phyloP scores from a whole-genome alignment of 345 rosid species.

The Raphanus sativus region DNA sequence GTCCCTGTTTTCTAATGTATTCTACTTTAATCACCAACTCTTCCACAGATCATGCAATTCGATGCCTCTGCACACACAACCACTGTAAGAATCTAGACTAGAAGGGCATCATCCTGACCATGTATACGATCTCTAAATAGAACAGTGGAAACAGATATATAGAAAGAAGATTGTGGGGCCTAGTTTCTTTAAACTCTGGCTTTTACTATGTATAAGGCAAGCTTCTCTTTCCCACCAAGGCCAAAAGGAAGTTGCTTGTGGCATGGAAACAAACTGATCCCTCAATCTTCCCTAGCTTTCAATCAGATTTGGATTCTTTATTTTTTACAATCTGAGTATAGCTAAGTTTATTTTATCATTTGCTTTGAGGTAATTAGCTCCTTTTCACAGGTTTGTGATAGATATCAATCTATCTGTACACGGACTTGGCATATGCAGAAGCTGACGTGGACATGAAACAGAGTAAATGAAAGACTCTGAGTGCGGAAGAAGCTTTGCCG shows the following conservation, averaged over 20 bases:
- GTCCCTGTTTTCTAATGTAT: not conserved
- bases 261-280: conserved; percentile 32
- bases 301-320: conserved; percentile 30
- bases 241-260: conserved; percentile 42
- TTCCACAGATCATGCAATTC: conserved; percentile 16
- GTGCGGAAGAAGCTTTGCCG: too few species aligned
- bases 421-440: too few species aligned
- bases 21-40: conserved; percentile 12
- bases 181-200: conserved; percentile 30
- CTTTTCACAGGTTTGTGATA: conserved; percentile 21
- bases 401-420: too few species aligned
- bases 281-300: conserved; percentile 26
- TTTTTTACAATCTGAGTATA: too few species aligned
- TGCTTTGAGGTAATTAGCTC: conserved; percentile 8
- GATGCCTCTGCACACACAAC: conserved; percentile 37
- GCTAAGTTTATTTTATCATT: not conserved
- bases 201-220: conserved; percentile 35
- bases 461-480: too few species aligned
- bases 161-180: conserved; percentile 31
- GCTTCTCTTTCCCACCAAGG: conserved; percentile 41
- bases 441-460: too few species aligned
- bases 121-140: conserved; percentile 30
- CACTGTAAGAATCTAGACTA: conserved; percentile 31
- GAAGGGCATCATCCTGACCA: conserved; percentile 32
- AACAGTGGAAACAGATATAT: conserved; percentile 30